A percentile compares a stretch with the other conserved stretches of the same genome.
These are phyloP conservation scores for Triticum timopheevii DNA, from an alignment of 176 grass and related monocot genomes.

Conservation along the genomic window DNA sequence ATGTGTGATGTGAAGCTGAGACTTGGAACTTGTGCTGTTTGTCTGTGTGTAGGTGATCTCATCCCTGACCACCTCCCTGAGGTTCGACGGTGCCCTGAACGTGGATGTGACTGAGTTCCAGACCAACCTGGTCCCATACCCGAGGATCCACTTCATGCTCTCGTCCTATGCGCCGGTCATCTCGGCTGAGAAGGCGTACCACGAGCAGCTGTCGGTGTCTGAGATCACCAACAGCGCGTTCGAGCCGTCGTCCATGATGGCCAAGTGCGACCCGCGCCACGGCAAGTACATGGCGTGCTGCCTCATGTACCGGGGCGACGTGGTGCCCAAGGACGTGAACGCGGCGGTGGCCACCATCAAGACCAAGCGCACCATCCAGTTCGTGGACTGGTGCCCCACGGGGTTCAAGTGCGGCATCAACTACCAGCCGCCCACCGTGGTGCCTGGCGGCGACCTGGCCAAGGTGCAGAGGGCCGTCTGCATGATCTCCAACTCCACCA, in stretches of 20 bases:
- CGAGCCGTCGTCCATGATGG: conserved; percentile 87
- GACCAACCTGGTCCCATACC: conserved; percentile 88
- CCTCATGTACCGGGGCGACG: conserved; percentile 87
- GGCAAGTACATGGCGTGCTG: conserved; percentile 93
- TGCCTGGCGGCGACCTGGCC: conserved; percentile 76
- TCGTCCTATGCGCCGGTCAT: conserved; percentile 82
- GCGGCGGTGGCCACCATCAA: conserved; percentile 77
- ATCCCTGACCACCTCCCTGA: conserved; percentile 73
- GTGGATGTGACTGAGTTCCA: conserved; percentile 87
- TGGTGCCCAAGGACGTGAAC: conserved; percentile 89
- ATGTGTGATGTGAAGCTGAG: neutral
- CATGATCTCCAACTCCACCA: conserved; percentile 96
- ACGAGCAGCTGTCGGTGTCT: conserved; percentile 76
- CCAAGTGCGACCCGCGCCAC: conserved; percentile 70
- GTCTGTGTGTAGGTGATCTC: conserved; percentile 57
- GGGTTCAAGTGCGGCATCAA: conserved; percentile 93
- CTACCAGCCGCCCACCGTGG: conserved; percentile 73
- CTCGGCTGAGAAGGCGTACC: conserved; percentile 68
- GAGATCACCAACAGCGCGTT: conserved; percentile 91
- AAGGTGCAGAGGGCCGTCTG: conserved; percentile 78
- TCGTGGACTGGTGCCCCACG: conserved; percentile 86
- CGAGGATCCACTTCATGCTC: conserved; percentile 85
- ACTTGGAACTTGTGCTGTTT: neutral
- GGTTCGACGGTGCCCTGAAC: conserved; percentile 85
- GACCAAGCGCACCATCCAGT: conserved; percentile 87